Percentiles rank a stretch among this genome's conserved stretches.
Conservation (phyloP, 2,329 filamentous ascomycete genomes). For the Exophiala calicioides region DNA sequence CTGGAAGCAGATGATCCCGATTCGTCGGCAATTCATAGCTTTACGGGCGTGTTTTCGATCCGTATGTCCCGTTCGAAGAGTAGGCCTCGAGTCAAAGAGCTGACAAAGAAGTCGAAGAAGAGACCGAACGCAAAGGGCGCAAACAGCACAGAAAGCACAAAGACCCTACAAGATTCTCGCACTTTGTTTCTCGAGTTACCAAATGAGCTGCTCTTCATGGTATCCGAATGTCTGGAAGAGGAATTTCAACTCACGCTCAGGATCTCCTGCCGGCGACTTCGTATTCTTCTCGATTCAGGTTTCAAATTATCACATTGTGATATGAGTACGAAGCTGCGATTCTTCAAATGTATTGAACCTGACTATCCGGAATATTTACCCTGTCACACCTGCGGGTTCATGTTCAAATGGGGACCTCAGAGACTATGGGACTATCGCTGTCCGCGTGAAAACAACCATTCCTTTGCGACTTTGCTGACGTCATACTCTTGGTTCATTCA, state of each 20-base stretch:
- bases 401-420: slow-evolving; percentile 17
- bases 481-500: slow-evolving; percentile 12
- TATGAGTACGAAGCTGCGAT: slow-evolving; percentile 17
- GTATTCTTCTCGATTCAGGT: slow-evolving; percentile 16
- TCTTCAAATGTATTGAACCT: slow-evolving; percentile 18
- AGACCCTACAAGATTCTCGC: neutral
- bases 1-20: no score
- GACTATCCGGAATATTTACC: slow-evolving; percentile 24
- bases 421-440: slow-evolving; percentile 11
- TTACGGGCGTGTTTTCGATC: no score
- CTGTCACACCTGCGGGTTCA: slow-evolving; percentile 18
- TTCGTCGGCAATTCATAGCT: no score
- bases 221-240: slow-evolving; percentile 17
- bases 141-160: no score
- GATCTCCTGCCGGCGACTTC: slow-evolving; percentile 21
- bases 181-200: slow-evolving; percentile 21
- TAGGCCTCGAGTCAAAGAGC: no score
- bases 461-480: slow-evolving; percentile 7
- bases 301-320: slow-evolving; percentile 14
- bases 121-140: no score
- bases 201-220: slow-evolving; percentile 18
- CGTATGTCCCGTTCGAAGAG: no score
- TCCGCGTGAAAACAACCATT: slow-evolving; percentile 14
- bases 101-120: no score
- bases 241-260: slow-evolving; percentile 20